A percentile compares a stretch with the other conserved stretches of the same genome.
Evolutionary conservation across 2,329 filamentous ascomycete species (phyloP).

Genomic region (Lachnum nothofagi): DNA sequence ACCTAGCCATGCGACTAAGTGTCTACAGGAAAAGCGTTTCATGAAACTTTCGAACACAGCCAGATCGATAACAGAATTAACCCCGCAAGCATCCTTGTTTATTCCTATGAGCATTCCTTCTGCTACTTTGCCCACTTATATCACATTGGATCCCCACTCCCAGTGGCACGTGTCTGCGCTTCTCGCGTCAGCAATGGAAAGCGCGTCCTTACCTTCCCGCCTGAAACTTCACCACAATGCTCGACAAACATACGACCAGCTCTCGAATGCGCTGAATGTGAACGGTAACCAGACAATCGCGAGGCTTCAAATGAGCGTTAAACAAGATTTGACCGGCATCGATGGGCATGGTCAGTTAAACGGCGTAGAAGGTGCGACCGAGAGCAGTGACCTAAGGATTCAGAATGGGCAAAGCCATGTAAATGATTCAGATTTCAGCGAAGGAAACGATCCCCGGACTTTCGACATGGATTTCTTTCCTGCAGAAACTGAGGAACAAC

Average conservation of each 20-base stretch:
- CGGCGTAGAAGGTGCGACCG: conserved; percentile 5
- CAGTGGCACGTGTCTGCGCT: conserved; percentile 78
- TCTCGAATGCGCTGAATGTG: conserved; percentile 64
- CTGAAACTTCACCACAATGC: conserved; percentile 47
- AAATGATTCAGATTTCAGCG: conserved; percentile 24
- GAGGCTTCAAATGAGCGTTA: conserved; percentile 59
- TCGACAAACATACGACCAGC: conserved; percentile 49
- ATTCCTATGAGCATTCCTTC: conserved; percentile 68
- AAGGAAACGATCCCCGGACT: conserved; percentile 29
- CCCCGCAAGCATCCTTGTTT: conserved; percentile 68
- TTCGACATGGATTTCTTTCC: conserved; percentile 36
- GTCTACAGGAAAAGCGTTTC: conserved; percentile 53
- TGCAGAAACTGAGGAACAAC: conserved; percentile 20
- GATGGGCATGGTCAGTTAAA: conserved; percentile 18
- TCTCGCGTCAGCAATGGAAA: conserved; percentile 72
- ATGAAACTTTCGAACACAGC: conserved; percentile 69
- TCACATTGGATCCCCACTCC: conserved; percentile 58
- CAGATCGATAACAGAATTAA: conserved; percentile 63
- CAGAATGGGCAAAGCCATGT: conserved; percentile 5
- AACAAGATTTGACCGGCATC: conserved; percentile 18
- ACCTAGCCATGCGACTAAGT: conserved; percentile 11
- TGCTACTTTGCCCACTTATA: conserved; percentile 47
- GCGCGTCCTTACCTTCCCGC: conserved; percentile 69
- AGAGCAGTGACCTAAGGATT: conserved; percentile 20
- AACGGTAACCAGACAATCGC: conserved; percentile 77